phyloP scores from a whole-genome alignment of 2,329 filamentous ascomycete species.

The Celoporthe dispersa region DNA sequence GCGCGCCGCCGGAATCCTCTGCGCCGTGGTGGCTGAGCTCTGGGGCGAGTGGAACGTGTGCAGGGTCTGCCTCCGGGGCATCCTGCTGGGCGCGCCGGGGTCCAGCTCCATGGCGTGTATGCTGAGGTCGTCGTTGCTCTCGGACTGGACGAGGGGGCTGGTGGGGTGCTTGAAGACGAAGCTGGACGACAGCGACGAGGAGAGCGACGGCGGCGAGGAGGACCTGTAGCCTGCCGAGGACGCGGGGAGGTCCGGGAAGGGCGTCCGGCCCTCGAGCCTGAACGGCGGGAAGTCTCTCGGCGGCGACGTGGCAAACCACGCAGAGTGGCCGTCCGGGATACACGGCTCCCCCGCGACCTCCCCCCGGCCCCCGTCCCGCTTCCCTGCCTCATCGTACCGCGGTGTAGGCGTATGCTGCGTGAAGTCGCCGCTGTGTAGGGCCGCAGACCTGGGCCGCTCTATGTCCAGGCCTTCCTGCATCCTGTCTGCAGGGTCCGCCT shows the following conservation, averaged over 20 bases:
- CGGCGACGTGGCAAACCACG: constrained; percentile 61
- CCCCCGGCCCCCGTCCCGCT: constrained; percentile 14
- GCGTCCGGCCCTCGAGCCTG: constrained; percentile 42
- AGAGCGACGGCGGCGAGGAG: constrained; percentile 62
- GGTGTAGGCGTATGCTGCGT: constrained; percentile 47
- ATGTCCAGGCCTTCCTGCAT: constrained; percentile 66
- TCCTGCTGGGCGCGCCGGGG: constrained; percentile 40
- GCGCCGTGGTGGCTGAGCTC: constrained; percentile 28
- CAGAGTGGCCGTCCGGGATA: constrained; percentile 32
- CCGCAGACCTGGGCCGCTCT: constrained; percentile 81
- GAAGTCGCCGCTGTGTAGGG: constrained; percentile 70
- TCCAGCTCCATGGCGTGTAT: constrained; percentile 56
- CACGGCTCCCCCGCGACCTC: not conserved
- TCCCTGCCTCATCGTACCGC: constrained; percentile 33
- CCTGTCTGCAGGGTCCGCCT: constrained; percentile 46
- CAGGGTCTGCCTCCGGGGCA: constrained; percentile 70
- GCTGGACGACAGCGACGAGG: constrained; percentile 75
- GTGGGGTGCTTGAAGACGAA: constrained; percentile 89
- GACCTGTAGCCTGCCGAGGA: constrained; percentile 42
- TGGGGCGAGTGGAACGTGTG: constrained; percentile 42
- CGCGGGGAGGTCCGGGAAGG: constrained; percentile 32
- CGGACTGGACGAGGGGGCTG: constrained; percentile 86
- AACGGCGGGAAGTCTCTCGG: constrained; percentile 56
- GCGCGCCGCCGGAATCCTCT: constrained; percentile 49
- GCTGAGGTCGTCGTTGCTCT: constrained; percentile 80